These are phyloP conservation scores for Pholiota microspora DNA, from an alignment of 768 basidiomycete species.

Conservation along the genomic window DNA sequence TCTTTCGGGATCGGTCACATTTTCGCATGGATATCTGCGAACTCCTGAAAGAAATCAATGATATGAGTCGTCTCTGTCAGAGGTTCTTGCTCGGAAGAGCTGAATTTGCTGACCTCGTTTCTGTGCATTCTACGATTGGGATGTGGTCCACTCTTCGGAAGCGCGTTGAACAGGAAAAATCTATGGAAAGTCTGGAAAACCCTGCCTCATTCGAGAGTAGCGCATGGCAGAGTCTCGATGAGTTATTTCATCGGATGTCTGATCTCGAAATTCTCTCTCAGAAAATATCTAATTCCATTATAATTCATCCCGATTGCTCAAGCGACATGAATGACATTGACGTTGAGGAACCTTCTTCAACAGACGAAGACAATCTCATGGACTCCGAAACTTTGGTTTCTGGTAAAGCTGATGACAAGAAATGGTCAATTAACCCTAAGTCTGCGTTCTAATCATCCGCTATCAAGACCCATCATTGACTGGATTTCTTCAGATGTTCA, in stretches of 20 bases:
- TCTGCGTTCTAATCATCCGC: conserved; percentile 21
- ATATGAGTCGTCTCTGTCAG: conserved; percentile 75
- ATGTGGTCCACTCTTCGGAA: conserved; percentile 54
- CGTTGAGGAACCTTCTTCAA: conserved; percentile 4
- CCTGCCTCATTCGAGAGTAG: conserved; percentile 20
- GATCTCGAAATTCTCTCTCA: conserved; percentile 50
- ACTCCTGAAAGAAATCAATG: conserved; percentile 58
- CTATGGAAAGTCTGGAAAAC: conserved; percentile 42
- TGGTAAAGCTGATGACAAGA: conserved; percentile 28
- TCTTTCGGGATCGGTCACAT: conserved; percentile 60
- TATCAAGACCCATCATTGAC: not conserved
- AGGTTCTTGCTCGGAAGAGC: conserved; percentile 71
- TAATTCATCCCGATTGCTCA: conserved; percentile 11
- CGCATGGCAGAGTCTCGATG: conserved; percentile 58
- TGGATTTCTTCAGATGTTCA: conserved; percentile 56
- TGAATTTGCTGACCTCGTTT: conserved; percentile 59
- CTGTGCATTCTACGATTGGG: conserved; percentile 60
- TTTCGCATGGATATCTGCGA: conserved; percentile 63
- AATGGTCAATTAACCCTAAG: conserved; percentile 69
- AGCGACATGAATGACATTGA: conserved; percentile 12
- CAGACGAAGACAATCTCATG: conserved; percentile 1
- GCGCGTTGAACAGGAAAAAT: conserved; percentile 55
- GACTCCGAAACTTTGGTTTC: conserved; percentile 3
- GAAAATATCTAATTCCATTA: conserved; percentile 53
- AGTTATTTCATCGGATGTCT: conserved; percentile 50